Evolutionary conservation across 768 basidiomycete species (phyloP), one percentile per base, ranked within the genome.

Genomic region (Pisolithus tinctorius): DNA sequence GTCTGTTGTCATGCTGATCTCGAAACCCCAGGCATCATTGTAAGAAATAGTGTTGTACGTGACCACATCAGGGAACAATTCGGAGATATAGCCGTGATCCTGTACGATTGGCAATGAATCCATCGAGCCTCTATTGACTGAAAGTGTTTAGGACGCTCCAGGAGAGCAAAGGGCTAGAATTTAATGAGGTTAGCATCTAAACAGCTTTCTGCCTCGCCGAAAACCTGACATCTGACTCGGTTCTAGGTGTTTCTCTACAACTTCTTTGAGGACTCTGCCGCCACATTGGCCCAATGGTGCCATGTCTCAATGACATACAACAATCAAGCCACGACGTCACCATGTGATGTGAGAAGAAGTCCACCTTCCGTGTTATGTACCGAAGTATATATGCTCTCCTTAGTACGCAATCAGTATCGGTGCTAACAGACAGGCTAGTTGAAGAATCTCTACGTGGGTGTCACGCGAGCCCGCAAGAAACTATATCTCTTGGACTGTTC

Each of bases 201-300:
- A 4, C 9, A 7, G 6, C n/a, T 27, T 45, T 13, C 3, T 20
- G 8, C 25, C 11, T 40, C n/a, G 13, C 4, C 23, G 16, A 0
- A 30, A 0, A n/a, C n/a, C n/a, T n/a, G n/a, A 36, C 0, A 53
- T 49, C 48, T 55, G n/a, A 57, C 30, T 8, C 2, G 17, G 41
- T n/a, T 34, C 0, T 51, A 88, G 85, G 86, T 89, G 4, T 70
- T 89, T 4, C 59, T 89, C 8, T 88, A 82, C 57, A 81, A 88
- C 55, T 88, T 88, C 65, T 89, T 89, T 57, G 74, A 79, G 25
- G 82, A 86, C 55, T 88, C 87, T 0, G 57, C 61, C 0, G 65
- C 77, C 2, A 74, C 74, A 38, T 50, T 61, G 2, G 63, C 77
- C 0, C 80, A 81, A 45, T 88, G 86, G 86, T 70, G 82, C 7